Evolutionary conservation across 441 rosid genomes (phyloP), one percentile per base, ranked within the genome.

Genomic region (Capsella rubella): DNA sequence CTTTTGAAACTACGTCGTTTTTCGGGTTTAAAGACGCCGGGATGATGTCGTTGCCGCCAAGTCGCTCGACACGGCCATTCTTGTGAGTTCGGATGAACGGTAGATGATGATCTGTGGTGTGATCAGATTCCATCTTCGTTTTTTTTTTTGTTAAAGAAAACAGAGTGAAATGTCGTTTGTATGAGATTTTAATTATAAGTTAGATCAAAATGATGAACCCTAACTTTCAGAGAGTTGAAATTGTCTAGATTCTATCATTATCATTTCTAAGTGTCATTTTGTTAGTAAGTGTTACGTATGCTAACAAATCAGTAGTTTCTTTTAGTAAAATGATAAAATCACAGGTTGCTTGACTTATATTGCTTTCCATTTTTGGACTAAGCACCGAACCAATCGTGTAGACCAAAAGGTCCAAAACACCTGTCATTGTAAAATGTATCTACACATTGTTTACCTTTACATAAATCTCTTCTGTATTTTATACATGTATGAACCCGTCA

Each of bases 1-100:
- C 97, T 74, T 85, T 84, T 10, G 90, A 81, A 4, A 71, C 79
- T 55, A 87, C 87, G 45, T 69, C 74, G 78, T 84, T 79, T 1
- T 32, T 13, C 25, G 81, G 76, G 40, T 91, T 82, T 12, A 62
- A 40, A 5, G 83, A 84, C 8, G 88, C 52, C 13, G 92, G 85
- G 50, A 81, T 71, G 12, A 54, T 39, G 0, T 78, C 72, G 11
- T 51, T 77, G 46, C 86, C 86, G 10, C 46, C 0, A 16, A 87
- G 66, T 18, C 89, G 67, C 68, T 86, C 80, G 2, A 89, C 18
- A 0, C 57, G 69, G 53, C 95, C 91, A 25, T 83, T 73, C 57
- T 79, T 82, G 82, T 81, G 77, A 1, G 79, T 12, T 1, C 79
- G 74, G 42, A 83, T n/a, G 25, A 73, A 32, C 1, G 89, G 93